phyloP scores from a whole-genome alignment of 2,329 filamentous ascomycete species.

The Talaromyces sp. region DNA sequence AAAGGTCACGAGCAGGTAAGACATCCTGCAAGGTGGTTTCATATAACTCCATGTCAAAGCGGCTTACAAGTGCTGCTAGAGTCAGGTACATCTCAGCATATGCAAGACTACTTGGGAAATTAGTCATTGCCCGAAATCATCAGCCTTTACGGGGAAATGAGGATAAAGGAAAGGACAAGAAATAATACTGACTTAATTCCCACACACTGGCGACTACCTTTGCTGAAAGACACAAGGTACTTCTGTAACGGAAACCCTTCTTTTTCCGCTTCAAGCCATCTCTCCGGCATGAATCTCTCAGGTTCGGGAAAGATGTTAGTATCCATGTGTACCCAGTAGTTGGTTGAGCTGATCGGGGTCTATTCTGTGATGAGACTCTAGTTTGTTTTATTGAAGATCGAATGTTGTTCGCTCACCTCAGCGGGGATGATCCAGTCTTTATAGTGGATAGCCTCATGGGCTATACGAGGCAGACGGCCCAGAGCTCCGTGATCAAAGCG shows the following conservation, averaged over 20 bases:
- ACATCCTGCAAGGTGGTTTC: constrained; percentile 27
- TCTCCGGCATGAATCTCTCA: constrained; percentile 29
- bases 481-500: constrained; percentile 26
- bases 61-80: constrained; percentile 22
- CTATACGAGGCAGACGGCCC: constrained; percentile 24
- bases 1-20: constrained; percentile 6
- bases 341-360: constrained; percentile 34
- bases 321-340: constrained; percentile 30
- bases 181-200: constrained; percentile 32
- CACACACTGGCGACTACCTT: constrained; percentile 41
- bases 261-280: constrained; percentile 29
- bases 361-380: constrained; percentile 18
- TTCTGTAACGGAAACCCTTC: constrained; percentile 27
- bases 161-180: neutral
- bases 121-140: neutral
- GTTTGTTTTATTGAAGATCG: neutral
- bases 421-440: constrained; percentile 28
- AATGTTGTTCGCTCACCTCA: neutral
- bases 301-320: constrained; percentile 32
- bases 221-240: constrained; percentile 34
- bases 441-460: constrained; percentile 22
- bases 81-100: constrained; percentile 27
- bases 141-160: no score
- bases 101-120: constrained; percentile 20
- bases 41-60: constrained; percentile 25